phyloP scores from a whole-genome alignment of 768 basidiomycete genomes.

The Scleroderma citrinum region DNA sequence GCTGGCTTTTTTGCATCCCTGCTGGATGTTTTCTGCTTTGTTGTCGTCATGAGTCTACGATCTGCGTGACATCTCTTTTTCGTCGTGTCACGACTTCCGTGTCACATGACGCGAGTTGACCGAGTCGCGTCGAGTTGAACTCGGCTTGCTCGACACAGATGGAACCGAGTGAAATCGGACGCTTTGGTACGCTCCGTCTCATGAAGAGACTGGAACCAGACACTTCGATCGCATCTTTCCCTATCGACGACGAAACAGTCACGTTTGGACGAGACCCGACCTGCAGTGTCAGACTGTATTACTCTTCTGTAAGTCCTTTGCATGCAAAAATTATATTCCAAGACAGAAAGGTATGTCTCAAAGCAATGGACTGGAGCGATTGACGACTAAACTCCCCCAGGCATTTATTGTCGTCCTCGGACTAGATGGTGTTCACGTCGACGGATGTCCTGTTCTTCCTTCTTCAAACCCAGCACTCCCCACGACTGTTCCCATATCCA shows the following conservation, averaged over 20 bases:
- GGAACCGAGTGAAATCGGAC: slow-evolving; percentile 53
- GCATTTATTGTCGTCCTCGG: slow-evolving; percentile 67
- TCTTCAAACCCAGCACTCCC: slow-evolving; percentile 26
- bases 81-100: too few relatives aligned
- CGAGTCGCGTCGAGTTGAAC: too few relatives aligned
- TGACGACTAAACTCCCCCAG: slow-evolving; percentile 26
- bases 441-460: slow-evolving; percentile 59
- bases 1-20: slow-evolving; percentile 4
- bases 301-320: slow-evolving; percentile 51
- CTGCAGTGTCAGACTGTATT: slow-evolving; percentile 68
- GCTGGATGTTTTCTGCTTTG: background rate
- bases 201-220: slow-evolving; percentile 47
- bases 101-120: too few relatives aligned
- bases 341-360: slow-evolving; percentile 47
- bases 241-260: slow-evolving; percentile 61
- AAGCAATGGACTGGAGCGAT: background rate
- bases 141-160: too few relatives aligned
- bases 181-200: slow-evolving; percentile 59
- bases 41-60: background rate
- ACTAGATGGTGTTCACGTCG: slow-evolving; percentile 48
- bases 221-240: slow-evolving; percentile 56
- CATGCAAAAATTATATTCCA: slow-evolving; percentile 64
- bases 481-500: slow-evolving; percentile 57
- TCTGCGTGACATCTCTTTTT: too few relatives aligned
- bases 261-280: slow-evolving; percentile 62